Conservation (phyloP, 306 rosid species). For the Astragalus glycyphyllos region DNA sequence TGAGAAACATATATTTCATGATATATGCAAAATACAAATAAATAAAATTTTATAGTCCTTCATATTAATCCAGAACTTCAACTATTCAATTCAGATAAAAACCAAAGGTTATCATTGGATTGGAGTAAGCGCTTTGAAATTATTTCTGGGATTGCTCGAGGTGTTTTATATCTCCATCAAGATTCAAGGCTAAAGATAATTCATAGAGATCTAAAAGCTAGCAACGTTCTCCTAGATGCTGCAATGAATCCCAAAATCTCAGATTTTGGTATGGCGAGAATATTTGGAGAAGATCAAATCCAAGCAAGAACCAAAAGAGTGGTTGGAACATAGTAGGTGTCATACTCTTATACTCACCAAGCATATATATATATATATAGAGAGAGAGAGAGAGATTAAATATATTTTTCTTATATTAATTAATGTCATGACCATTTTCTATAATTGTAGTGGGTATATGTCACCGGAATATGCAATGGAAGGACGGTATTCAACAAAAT, state of each 20-base stretch:
- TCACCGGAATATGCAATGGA: slow-evolving; percentile 56
- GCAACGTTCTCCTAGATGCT: slow-evolving; percentile 51
- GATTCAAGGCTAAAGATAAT: slow-evolving; percentile 54
- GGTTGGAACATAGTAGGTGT: slow-evolving; percentile 60
- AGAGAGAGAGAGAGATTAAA: neutral
- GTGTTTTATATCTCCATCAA: slow-evolving; percentile 56
- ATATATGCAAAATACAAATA: too few relatives aligned
- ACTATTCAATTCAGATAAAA: neutral
- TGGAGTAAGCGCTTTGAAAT: slow-evolving; percentile 46
- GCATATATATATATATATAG: too few relatives aligned
- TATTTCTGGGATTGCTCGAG: slow-evolving; percentile 47
- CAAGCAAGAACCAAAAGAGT: slow-evolving; percentile 48
- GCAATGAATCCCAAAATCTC: slow-evolving; percentile 52
- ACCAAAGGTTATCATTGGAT: slow-evolving; percentile 31
- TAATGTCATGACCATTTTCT: neutral
- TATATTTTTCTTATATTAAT: neutral
- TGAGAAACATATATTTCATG: too few relatives aligned
- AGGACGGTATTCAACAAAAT: slow-evolving; percentile 51
- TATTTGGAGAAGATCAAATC: slow-evolving; percentile 47
- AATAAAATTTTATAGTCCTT: too few relatives aligned
- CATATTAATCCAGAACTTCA: neutral
- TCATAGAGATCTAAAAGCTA: slow-evolving; percentile 54
- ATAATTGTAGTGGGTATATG: slow-evolving; percentile 47
- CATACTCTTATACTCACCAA: neutral
- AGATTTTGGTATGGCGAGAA: slow-evolving; percentile 58